Percentiles rank a stretch among this genome's conserved stretches.
These are phyloP conservation scores for Albugo laibachii DNA, from an alignment of 352 stramenopile species.

Conservation along the genomic window DNA sequence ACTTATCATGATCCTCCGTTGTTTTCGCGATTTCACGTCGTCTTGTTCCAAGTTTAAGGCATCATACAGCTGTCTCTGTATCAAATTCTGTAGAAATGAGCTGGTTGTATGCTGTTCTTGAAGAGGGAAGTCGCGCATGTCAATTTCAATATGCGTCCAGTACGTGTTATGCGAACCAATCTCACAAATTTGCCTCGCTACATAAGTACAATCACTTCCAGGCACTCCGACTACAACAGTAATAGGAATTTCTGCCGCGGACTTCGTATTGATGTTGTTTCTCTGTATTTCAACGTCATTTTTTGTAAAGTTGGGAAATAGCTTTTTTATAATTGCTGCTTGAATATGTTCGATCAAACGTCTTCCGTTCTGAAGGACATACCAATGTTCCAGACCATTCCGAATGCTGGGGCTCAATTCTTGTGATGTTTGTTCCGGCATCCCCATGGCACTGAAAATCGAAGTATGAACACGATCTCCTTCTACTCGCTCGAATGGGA, in stretches of 20 bases:
- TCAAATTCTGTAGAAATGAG: conserved; percentile 7
- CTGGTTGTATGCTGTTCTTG: conserved; percentile 10
- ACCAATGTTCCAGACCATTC: too few relatives aligned
- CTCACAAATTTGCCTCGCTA: conserved; percentile 21
- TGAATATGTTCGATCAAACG: too few relatives aligned
- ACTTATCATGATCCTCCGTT: conserved; percentile 26
- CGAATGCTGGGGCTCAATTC: too few relatives aligned
- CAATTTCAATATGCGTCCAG: conserved; percentile 20
- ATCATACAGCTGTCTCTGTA: conserved; percentile 10
- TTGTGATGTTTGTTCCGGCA: too few relatives aligned
- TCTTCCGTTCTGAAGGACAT: too few relatives aligned
- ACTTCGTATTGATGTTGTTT: background rate
- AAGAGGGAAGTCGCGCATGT: conserved; percentile 12
- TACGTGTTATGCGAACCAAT: conserved; percentile 21
- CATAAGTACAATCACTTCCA: conserved; percentile 21
- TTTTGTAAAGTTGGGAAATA: too few relatives aligned
- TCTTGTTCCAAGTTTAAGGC: conserved; percentile 8
- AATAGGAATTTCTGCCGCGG: conserved; percentile 14
- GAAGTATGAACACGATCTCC: too few relatives aligned
- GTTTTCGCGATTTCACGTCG: conserved; percentile 8
- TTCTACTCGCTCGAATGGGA: conserved; percentile 26
- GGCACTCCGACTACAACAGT: conserved; percentile 41
- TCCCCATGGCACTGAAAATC: too few relatives aligned
- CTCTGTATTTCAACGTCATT: too few relatives aligned
- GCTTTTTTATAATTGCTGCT: too few relatives aligned